Percentiles rank a stretch among this genome's conserved stretches.
phyloP scores from a whole-genome alignment of 345 rosid species.

The Hibiscus mutabilis region DNA sequence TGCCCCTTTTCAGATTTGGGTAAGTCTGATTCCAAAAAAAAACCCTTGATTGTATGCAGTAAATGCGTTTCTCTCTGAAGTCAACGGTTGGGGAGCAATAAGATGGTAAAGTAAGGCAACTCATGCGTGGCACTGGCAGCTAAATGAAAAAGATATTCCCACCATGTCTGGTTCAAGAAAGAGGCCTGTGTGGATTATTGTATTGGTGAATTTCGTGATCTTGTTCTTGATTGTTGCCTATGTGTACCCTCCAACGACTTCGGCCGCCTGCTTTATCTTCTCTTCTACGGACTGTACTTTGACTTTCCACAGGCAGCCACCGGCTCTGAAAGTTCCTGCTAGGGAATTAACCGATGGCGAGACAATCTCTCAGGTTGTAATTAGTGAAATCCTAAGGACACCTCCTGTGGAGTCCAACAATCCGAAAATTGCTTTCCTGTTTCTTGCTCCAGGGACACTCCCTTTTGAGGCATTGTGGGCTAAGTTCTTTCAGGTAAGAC shows the following conservation, averaged over 20 bases:
- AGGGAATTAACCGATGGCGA: constrained; percentile 50
- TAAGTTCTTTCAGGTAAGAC: constrained; percentile 60
- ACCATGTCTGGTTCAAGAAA: constrained; percentile 48
- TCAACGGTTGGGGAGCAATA: not conserved
- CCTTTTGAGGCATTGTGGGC: constrained; percentile 93
- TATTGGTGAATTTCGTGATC: constrained; percentile 32
- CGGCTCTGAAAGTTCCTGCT: constrained; percentile 15
- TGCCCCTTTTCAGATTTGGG: constrained; percentile 3
- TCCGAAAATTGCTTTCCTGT: constrained; percentile 29
- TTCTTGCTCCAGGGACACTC: constrained; percentile 56
- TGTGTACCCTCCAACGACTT: constrained; percentile 32
- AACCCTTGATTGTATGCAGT: not conserved
- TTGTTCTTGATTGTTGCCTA: constrained; percentile 38
- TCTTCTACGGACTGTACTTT: constrained; percentile 40
- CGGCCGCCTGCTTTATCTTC: constrained; percentile 39
- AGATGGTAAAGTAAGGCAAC: constrained; percentile 4
- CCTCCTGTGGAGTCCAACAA: constrained; percentile 22
- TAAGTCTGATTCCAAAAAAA: too few species aligned
- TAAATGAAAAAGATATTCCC: constrained; percentile 17
- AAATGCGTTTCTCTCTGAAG: not conserved
- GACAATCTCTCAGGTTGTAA: constrained; percentile 45
- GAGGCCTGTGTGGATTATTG: constrained; percentile 51
- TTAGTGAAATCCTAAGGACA: constrained; percentile 38
- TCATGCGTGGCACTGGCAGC: constrained; percentile 16
- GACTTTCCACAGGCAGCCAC: constrained; percentile 12